phyloP scores from a whole-genome alignment of 208 protist genomes.

The Wallacemonas collosoma region DNA sequence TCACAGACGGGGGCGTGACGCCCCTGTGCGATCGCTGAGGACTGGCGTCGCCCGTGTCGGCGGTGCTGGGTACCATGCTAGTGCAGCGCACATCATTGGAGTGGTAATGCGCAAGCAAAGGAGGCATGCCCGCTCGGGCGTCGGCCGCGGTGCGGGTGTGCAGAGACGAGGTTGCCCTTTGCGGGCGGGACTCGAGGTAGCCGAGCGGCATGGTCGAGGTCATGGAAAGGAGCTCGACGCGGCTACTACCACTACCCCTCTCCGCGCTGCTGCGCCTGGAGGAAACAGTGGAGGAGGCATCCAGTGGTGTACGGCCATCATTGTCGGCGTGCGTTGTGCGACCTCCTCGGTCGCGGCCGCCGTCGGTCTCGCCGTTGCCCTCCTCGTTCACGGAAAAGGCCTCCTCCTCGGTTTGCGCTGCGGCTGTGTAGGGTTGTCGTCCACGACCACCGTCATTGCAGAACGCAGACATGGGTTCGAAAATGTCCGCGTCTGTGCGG shows the following conservation, averaged over 20 bases:
- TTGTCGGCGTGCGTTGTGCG: neutral
- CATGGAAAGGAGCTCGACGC: slow-evolving; percentile 43
- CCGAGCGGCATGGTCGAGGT: slow-evolving; percentile 22
- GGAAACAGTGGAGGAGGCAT: neutral
- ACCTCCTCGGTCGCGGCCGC: neutral
- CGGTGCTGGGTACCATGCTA: neutral
- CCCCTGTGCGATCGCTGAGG: neutral
- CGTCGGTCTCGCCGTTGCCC: neutral
- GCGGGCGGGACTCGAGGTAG: neutral
- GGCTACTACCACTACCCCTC: slow-evolving; percentile 20
- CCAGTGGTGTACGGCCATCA: neutral
- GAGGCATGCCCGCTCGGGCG: slow-evolving; percentile 7
- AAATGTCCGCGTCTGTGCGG: slow-evolving; percentile 29
- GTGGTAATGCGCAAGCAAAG: slow-evolving; percentile 14
- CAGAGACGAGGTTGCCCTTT: neutral
- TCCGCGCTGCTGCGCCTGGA: neutral
- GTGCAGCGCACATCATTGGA: slow-evolving; percentile 17
- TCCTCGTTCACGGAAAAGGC: neutral
- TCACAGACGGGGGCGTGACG: neutral
- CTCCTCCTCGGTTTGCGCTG: neutral
- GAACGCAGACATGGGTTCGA: slow-evolving; percentile 11
- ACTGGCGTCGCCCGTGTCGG: neutral
- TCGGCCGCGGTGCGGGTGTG: neutral
- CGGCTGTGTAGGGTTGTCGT: neutral
- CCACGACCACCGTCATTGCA: neutral